Base-by-base conservation (phyloP, 768 basidiomycete genomes). In the Tricholoma furcatifolium region DNA sequence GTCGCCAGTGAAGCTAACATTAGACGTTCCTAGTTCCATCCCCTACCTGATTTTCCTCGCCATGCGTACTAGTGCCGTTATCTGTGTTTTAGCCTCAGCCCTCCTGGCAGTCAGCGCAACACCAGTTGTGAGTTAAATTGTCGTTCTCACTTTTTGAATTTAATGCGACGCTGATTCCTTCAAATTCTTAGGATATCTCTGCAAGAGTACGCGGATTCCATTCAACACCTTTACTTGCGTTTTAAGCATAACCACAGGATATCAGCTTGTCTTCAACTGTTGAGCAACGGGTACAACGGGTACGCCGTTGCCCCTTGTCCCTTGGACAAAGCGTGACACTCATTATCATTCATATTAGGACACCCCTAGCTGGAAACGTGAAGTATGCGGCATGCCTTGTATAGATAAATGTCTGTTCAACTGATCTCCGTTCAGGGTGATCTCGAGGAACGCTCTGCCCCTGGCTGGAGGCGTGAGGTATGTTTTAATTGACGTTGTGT, bases 41-140 rank as follows among this genome's bases (percentile, higher is more conserved):
- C 24, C 56, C 38, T 43, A 27, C 27, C 7, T 27, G 27, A n/a
- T 50, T 49, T 32, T 38, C 24, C 39, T 43, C 31, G 38, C 41
- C 5, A 61, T 61, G 60, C 60, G 43, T 45, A 44, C 56, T 31
- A 20, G 32, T 47, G 52, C 55, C 20, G 34, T 56, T 21, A 12
- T 56, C 24, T 60, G 51, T 45, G 45, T 50, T 23, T 15, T 58
- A 34, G 50, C 51, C 39, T 57, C 56, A 20, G 20, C 47, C 24
- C 20, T 56, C 6, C 43, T 53, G 43, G 48, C 55, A n/a, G 53
- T 51, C 39, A 24, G n/a, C 45, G 59, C 59, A 24, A 56, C 41
- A 43, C 59, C 59, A 24, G 11, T 55, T 10, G 59, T 60, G 23
- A 60, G 59, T 49, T 40, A n/a, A 24, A 17, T 39, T 14, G 17